These are phyloP conservation scores for Schrenkiella parvula DNA, from an alignment of 345 rosid species.

Conservation along the genomic window DNA sequence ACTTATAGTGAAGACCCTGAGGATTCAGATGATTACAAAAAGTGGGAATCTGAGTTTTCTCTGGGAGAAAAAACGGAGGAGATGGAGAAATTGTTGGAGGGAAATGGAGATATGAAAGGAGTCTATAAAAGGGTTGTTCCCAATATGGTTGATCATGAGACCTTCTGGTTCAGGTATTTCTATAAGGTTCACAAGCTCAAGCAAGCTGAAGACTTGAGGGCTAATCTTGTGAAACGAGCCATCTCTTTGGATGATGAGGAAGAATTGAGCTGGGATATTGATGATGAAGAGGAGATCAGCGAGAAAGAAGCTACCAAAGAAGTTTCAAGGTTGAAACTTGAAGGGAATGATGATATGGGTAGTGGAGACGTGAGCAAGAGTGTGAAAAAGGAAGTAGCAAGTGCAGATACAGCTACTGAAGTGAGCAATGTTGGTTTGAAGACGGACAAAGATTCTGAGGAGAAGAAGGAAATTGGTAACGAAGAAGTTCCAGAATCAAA, in stretches of 20 bases:
- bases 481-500: constrained; percentile 28
- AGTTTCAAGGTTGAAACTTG: constrained; percentile 18
- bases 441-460: constrained; percentile 8
- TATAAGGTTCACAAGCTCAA: constrained; percentile 72
- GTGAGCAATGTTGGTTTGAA: constrained; percentile 18
- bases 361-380: constrained; percentile 16
- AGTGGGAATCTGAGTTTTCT: constrained; percentile 61
- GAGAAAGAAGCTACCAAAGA: constrained; percentile 29
- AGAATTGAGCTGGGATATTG: constrained; percentile 83
- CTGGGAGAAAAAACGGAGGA: constrained; percentile 49
- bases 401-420: constrained; percentile 9
- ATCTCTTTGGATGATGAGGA: constrained; percentile 73
- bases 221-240: constrained; percentile 74
- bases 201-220: constrained; percentile 81
- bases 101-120: constrained; percentile 47
- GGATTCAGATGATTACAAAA: constrained; percentile 58
- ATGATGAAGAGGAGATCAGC: constrained; percentile 54
- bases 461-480: constrained; percentile 22
- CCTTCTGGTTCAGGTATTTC: constrained; percentile 75
- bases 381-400: constrained; percentile 17
- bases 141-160: constrained; percentile 49
- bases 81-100: constrained; percentile 47
- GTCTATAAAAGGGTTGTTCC: constrained; percentile 59
- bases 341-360: constrained; percentile 22
- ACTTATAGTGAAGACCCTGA: constrained; percentile 78